These are phyloP conservation scores for Panicum virgatum DNA, from an alignment of 202 grass and related monocot species.

Conservation along the genomic window DNA sequence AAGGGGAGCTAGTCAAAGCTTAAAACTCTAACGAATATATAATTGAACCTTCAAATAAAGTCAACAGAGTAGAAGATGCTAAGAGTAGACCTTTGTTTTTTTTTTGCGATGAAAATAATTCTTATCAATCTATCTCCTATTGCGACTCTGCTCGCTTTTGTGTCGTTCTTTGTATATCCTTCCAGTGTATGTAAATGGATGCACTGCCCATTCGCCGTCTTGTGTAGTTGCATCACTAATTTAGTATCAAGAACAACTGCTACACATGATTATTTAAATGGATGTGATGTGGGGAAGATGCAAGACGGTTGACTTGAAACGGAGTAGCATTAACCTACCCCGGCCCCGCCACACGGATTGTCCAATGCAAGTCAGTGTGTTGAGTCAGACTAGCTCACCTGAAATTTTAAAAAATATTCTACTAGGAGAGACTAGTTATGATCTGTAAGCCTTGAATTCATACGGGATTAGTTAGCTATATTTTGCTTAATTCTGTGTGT, in stretches of 20 bases:
- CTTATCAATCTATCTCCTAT: too few relatives aligned
- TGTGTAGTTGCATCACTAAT: not conserved
- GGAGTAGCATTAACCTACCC: not conserved
- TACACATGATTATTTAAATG: not conserved
- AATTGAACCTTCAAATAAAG: too few relatives aligned
- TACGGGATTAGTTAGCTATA: not conserved
- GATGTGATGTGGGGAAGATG: not conserved
- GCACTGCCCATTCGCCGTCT: not conserved
- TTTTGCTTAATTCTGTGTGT: not conserved
- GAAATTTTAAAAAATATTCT: not conserved
- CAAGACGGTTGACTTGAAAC: not conserved
- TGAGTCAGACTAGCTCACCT: not conserved
- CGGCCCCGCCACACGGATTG: not conserved
- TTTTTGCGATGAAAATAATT: too few relatives aligned
- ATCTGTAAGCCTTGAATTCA: not conserved
- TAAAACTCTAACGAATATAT: too few relatives aligned
- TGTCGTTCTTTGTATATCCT: not conserved
- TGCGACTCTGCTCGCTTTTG: too few relatives aligned
- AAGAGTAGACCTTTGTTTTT: too few relatives aligned
- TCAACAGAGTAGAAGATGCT: too few relatives aligned
- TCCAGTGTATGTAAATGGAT: not conserved
- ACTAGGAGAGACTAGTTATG: not conserved
- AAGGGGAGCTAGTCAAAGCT: too few relatives aligned
- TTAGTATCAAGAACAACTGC: not conserved
- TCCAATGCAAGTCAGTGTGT: not conserved